These are phyloP conservation scores for Pythium phragmiticola DNA, from an alignment of 352 stramenopile species.

Conservation along the genomic window DNA sequence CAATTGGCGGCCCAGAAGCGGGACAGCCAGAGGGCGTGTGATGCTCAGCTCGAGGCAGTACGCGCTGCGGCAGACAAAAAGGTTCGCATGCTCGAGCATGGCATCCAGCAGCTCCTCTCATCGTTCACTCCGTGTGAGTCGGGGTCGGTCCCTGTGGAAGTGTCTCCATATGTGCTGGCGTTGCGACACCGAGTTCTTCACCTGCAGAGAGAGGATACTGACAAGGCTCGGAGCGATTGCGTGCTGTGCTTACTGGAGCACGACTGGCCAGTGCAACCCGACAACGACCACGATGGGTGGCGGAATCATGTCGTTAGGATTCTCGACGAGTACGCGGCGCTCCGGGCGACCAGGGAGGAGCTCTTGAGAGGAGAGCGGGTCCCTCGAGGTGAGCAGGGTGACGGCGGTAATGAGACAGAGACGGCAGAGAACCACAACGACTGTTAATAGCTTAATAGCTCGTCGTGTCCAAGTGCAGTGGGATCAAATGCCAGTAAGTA, in stretches of 20 bases:
- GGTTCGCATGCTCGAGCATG: conserved; percentile 49
- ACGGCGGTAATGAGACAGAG: neutral
- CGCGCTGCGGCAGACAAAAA: conserved; percentile 42
- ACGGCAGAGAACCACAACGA: neutral
- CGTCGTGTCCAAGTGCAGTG: neutral
- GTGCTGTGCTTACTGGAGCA: conserved; percentile 19
- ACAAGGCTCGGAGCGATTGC: conserved; percentile 1
- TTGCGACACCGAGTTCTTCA: conserved; percentile 25
- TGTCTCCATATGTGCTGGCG: conserved; percentile 12
- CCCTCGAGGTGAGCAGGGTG: neutral
- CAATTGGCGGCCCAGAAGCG: conserved; percentile 33
- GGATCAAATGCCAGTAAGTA: neutral
- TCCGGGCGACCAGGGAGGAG: neutral
- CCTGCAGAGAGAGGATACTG: neutral
- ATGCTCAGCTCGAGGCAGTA: conserved; percentile 24
- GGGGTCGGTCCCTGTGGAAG: neutral
- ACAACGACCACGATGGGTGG: neutral
- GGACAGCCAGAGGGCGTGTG: conserved; percentile 29
- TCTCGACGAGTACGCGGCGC: neutral
- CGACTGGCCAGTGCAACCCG: neutral
- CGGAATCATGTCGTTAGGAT: neutral
- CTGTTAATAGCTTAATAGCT: neutral
- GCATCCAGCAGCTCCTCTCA: conserved; percentile 30
- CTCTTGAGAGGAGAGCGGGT: neutral
- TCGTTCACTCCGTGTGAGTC: neutral